Percentiles rank a stretch among this genome's conserved stretches.
phyloP scores from a whole-genome alignment of 768 basidiomycete genomes.

The Floccularia luteovirens region DNA sequence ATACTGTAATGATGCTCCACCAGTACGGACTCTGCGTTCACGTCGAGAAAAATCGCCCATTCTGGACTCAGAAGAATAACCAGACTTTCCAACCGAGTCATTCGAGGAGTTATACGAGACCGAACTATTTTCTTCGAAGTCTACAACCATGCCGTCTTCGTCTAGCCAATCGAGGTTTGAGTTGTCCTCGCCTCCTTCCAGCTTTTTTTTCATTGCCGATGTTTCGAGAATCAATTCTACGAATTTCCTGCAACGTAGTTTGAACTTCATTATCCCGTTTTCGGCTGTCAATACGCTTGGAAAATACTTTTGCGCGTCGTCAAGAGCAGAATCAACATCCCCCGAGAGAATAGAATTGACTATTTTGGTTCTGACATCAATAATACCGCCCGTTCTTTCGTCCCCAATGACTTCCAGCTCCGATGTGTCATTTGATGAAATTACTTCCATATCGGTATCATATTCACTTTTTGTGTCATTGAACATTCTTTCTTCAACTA shows the following conservation, averaged over 20 bases:
- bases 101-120: slow-evolving; percentile 14
- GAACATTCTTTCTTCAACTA: slow-evolving; percentile 3
- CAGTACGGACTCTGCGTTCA: not conserved
- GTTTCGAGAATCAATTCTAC: slow-evolving; percentile 75
- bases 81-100: slow-evolving; percentile 9
- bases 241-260: slow-evolving; percentile 78
- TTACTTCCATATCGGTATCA: slow-evolving; percentile 44
- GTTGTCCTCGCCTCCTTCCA: slow-evolving; percentile 26
- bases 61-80: slow-evolving; percentile 12
- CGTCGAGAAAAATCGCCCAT: not conserved
- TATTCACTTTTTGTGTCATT: slow-evolving; percentile 15
- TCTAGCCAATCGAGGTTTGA: slow-evolving; percentile 17
- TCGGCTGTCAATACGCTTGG: slow-evolving; percentile 62
- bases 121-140: slow-evolving; percentile 18
- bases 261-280: slow-evolving; percentile 68
- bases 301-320: slow-evolving; percentile 45
- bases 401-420: slow-evolving; percentile 22
- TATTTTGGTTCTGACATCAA: slow-evolving; percentile 63
- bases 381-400: too few relatives aligned
- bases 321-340: slow-evolving; percentile 63
- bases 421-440: slow-evolving; percentile 9
- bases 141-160: slow-evolving; percentile 53
- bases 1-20: slow-evolving; percentile 25
- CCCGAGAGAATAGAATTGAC: slow-evolving; percentile 63
- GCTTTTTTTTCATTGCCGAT: slow-evolving; percentile 58